Base-by-base conservation (phyloP, 805 yeast species). In the Metschnikowia matae region DNA sequence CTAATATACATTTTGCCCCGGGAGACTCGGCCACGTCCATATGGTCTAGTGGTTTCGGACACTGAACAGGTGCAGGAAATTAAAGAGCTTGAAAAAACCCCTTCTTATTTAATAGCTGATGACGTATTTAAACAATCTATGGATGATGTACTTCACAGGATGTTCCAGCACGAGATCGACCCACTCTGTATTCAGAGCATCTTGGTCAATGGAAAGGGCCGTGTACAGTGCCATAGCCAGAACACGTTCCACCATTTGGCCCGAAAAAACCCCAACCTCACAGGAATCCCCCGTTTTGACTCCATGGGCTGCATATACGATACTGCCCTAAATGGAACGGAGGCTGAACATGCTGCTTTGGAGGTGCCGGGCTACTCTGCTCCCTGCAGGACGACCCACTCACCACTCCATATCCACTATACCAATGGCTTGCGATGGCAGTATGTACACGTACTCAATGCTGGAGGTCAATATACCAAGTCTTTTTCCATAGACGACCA, bases 1-100 rank as follows among this genome's bases (percentile, higher is more conserved):
- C 76, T 75, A 1, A 57, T 80, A 23, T 67, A 78, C 29, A 62
- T 74, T 5, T 77, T 74, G 46, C 74, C 78, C 1, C 53, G 57
- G 15, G 59, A 55, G 0, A 55, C 55, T 6, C 54, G 63, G 18
- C 51, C 45, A n/a, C 57, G 71, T 36, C 72, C 73, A 3, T 75
- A 73, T 48, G 52, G 59, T n/a, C 64, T 62, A 2, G 49, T 65
- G 11, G 50, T 68, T 6, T 46, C 48, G 8, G 58, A 57, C 29
- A 31, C 61, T 4, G 57, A 56, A 14, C 73, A 65, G 14, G 58
- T 72, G 20, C 68, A 59, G 6, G 48, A 62, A 14, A 57, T 78
- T 1, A 43, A 6, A 4, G 48, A 54, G 33, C 54, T 65, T n/a
- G 73, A 69, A 37, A 52, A 51, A 20, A 17, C 31, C 4, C 71